Conservation (phyloP, 257 asterid species). For the Vinca minor region DNA sequence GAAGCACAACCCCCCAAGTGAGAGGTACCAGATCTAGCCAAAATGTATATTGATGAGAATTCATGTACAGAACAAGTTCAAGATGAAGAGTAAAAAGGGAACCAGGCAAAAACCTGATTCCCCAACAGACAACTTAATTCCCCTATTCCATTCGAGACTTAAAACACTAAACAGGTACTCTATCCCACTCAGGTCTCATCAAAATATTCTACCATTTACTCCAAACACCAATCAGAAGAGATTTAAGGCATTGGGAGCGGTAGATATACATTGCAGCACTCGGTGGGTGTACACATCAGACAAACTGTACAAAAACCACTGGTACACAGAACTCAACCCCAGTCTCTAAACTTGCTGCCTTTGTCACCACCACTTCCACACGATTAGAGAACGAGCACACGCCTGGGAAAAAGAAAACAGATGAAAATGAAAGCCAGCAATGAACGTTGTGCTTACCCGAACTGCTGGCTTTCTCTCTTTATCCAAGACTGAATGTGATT, state of each 20-base stretch:
- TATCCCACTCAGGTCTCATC: background rate
- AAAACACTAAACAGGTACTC: no score
- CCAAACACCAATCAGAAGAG: conserved; percentile 1
- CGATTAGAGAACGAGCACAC: conserved; percentile 2
- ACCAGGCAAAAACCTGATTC: background rate
- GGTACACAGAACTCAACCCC: background rate
- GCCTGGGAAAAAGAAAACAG: conserved; percentile 21
- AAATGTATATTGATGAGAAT: conserved; percentile 1
- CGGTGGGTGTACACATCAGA: conserved; percentile 1
- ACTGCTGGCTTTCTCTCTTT: conserved; percentile 24
- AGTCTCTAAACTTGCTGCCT: conserved; percentile 5
- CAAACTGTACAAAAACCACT: conserved; percentile 14
- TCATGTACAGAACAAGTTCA: conserved; percentile 6
- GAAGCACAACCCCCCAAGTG: no score
- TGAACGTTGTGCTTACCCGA: conserved; percentile 26
- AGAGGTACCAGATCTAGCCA: no score
- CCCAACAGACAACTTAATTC: background rate
- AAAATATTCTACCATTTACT: background rate
- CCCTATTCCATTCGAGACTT: no score
- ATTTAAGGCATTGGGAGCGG: background rate
- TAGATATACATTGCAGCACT: no score
- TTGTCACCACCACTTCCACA: background rate
- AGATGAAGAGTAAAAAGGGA: background rate
- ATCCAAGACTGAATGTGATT: conserved; percentile 4
- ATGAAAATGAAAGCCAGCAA: conserved; percentile 30